phyloP scores from a whole-genome alignment of 108 stramenopile genomes.

The Pseudonitzschia multistriata region DNA sequence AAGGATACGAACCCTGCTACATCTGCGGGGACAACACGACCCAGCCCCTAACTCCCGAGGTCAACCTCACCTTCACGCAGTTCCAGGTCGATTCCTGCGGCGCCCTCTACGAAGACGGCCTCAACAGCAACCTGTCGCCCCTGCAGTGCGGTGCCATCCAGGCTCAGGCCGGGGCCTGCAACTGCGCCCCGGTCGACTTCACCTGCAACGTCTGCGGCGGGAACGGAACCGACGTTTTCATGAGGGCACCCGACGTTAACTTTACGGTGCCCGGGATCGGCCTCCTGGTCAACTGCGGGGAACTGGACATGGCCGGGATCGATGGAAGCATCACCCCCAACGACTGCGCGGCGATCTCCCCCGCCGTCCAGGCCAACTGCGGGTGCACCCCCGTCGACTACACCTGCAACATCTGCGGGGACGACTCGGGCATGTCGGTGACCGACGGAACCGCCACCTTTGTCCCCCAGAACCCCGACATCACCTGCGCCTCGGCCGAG shows the following conservation, averaged over 20 bases:
- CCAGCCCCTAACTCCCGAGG: neutral
- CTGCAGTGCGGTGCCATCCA: neutral
- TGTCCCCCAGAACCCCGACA: neutral
- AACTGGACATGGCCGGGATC: neutral
- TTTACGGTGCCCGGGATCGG: neutral
- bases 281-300: neutral
- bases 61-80: neutral
- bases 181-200: conserved; percentile 2
- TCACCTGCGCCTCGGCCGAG: neutral
- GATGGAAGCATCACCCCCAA: conserved; percentile 9
- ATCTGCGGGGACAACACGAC: neutral
- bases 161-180: neutral
- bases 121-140: neutral
- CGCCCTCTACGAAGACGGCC: neutral
- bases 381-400: neutral
- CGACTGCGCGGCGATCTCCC: neutral
- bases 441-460: neutral
- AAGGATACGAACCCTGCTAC: neutral
- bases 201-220: conserved; percentile 12
- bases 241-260: neutral
- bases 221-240: neutral
- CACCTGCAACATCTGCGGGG: conserved; percentile 5
- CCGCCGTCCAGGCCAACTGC: neutral
- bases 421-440: neutral
- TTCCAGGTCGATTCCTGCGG: neutral